These are phyloP conservation scores for Pilobolus umbonatus DNA, from an alignment of 192 early-diverging fungal genomes.

Conservation along the genomic window DNA sequence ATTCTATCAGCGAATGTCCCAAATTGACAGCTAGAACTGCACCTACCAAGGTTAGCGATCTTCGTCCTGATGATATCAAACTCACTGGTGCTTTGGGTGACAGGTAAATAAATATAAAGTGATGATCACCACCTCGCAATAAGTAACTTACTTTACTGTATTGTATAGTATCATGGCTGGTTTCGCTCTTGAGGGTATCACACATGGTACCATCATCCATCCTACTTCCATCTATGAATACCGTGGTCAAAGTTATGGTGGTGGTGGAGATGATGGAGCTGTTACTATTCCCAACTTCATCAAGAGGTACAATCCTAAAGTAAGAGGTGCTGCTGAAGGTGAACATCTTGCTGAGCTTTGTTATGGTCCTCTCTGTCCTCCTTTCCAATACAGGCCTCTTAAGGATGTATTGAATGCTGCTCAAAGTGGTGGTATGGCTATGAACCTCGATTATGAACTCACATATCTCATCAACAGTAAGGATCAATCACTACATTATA, in stretches of 20 bases:
- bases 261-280: constrained; percentile 45
- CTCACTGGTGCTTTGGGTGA: constrained; percentile 53
- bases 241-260: constrained; percentile 46
- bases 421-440: constrained; percentile 42
- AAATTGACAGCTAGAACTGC: constrained; percentile 32
- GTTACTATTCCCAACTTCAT: constrained; percentile 45
- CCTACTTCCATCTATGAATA: constrained; percentile 14
- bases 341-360: constrained; percentile 31
- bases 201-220: constrained; percentile 6
- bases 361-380: constrained; percentile 1
- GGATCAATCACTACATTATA: neutral
- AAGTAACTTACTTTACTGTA: neutral
- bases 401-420: constrained; percentile 45
- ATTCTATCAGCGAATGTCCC: constrained; percentile 31
- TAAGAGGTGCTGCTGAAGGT: constrained; percentile 38
- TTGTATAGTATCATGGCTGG: constrained; percentile 48
- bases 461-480: constrained; percentile 34
- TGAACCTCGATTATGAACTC: constrained; percentile 41
- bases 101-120: constrained; percentile 9
- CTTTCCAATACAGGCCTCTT: constrained; percentile 10
- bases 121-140: neutral
- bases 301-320: constrained; percentile 30
- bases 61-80: constrained; percentile 52
- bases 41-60: constrained; percentile 35
- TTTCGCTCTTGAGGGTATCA: constrained; percentile 43